These are phyloP conservation scores for Schizosaccharomyces osmophilus DNA, from an alignment of 805 yeast genomes.

Conservation along the genomic window DNA sequence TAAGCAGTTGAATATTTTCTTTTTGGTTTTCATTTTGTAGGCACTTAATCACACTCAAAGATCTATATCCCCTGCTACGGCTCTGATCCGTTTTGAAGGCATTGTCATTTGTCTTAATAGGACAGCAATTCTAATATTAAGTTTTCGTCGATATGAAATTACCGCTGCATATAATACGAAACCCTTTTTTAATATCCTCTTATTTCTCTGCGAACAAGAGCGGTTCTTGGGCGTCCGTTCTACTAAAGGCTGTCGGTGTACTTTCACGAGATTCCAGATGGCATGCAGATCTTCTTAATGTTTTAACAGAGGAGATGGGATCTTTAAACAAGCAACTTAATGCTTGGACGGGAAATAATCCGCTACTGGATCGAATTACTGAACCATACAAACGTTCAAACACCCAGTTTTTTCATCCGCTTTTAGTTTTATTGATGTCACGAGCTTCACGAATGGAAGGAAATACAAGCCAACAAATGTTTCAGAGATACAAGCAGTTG, in stretches of 20 bases:
- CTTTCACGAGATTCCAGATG: not conserved
- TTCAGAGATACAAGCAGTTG: not conserved
- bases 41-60: too few relatives aligned
- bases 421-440: not conserved
- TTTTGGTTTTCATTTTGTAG: too few relatives aligned
- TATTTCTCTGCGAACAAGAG: not conserved
- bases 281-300: not conserved
- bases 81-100: too few relatives aligned
- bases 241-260: not conserved
- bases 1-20: too few relatives aligned
- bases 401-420: not conserved
- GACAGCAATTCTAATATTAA: too few relatives aligned
- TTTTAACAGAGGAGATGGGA: not conserved
- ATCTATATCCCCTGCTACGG: too few relatives aligned
- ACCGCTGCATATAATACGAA: not conserved
- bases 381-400: not conserved
- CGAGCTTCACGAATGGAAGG: not conserved
- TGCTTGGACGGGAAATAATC: not conserved
- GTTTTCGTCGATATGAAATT: too few relatives aligned
- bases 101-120: too few relatives aligned
- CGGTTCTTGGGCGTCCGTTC: not conserved
- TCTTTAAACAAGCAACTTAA: not conserved
- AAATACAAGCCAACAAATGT: not conserved
- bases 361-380: not conserved
- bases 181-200: not conserved